Conservation (phyloP, 352 stramenopile genomes). For the Albugo candida region DNA sequence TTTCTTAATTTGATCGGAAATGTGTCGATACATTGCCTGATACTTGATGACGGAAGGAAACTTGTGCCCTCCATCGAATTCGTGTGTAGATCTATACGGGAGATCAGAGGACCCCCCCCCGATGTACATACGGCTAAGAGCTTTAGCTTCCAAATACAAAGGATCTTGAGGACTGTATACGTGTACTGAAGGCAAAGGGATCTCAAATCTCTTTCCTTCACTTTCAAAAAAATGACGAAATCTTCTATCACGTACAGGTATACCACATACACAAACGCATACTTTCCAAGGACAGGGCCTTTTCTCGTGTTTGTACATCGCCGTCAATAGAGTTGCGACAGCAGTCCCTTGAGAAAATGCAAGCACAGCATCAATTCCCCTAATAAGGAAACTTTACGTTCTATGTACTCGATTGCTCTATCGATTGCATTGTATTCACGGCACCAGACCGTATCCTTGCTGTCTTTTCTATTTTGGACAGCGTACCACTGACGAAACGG, state of each 20-base stretch:
- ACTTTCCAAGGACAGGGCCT: conserved; percentile 29
- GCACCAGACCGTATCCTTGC: conserved; percentile 2
- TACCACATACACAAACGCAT: conserved; percentile 42
- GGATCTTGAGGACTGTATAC: conserved; percentile 43
- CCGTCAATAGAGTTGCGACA: conserved; percentile 34
- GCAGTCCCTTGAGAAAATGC: conserved; percentile 59
- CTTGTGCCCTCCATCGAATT: conserved; percentile 46
- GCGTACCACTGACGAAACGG: conserved; percentile 74
- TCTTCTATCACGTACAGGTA: conserved; percentile 9
- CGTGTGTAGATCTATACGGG: conserved; percentile 25
- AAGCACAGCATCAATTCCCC: conserved; percentile 41
- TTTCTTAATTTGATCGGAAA: conserved; percentile 1
- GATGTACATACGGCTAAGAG: conserved; percentile 25
- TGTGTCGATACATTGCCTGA: conserved; percentile 24
- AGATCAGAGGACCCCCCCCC: conserved; percentile 9
- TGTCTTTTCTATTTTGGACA: conserved; percentile 16
- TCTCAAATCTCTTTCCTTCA: conserved; percentile 26
- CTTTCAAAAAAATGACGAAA: neutral
- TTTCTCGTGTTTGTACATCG: conserved; percentile 26
- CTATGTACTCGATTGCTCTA: conserved; percentile 28
- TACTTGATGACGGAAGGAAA: conserved; percentile 33
- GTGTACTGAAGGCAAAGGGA: conserved; percentile 11
- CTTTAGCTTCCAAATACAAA: conserved; percentile 35
- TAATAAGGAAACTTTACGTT: conserved; percentile 9
- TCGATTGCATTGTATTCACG: conserved; percentile 20